These are phyloP conservation scores for Gastrolobium bilobum DNA, from an alignment of 306 rosid genomes.

Conservation along the genomic window DNA sequence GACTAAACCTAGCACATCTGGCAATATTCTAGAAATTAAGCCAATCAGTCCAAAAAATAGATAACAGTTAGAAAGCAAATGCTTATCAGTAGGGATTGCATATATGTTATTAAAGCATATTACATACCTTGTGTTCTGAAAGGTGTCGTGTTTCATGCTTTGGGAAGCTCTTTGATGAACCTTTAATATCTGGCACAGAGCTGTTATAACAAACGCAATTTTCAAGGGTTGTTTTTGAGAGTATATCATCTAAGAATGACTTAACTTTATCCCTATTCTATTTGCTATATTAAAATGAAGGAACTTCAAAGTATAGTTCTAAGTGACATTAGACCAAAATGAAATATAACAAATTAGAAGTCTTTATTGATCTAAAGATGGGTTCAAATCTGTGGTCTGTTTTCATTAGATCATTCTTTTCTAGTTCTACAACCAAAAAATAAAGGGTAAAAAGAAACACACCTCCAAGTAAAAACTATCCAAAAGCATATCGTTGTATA, in stretches of 20 bases:
- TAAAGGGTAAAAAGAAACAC: neutral
- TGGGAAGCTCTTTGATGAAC: slow-evolving; percentile 77
- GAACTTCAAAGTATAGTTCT: slow-evolving; percentile 21
- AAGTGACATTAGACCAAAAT: slow-evolving; percentile 3
- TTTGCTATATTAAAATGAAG: slow-evolving; percentile 24
- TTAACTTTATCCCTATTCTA: neutral
- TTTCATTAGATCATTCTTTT: slow-evolving; percentile 5
- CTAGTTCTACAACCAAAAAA: neutral
- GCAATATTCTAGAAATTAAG: slow-evolving; percentile 86
- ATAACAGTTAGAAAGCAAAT: neutral
- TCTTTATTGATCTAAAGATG: neutral
- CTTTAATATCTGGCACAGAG: slow-evolving; percentile 70
- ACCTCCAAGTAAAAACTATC: slow-evolving; percentile 14
- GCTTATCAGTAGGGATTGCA: slow-evolving; percentile 4
- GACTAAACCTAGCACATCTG: slow-evolving; percentile 95
- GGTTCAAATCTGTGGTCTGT: neutral
- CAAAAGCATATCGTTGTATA: neutral
- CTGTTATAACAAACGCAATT: slow-evolving; percentile 54
- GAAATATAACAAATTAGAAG: slow-evolving; percentile 7
- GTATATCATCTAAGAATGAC: slow-evolving; percentile 10
- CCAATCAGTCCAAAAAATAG: slow-evolving; percentile 57
- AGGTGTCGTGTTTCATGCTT: slow-evolving; percentile 93
- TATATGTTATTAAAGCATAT: slow-evolving; percentile 6
- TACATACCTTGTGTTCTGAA: slow-evolving; percentile 91
- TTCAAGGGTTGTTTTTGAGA: slow-evolving; percentile 27